Percentiles rank a stretch among this genome's conserved stretches.
phyloP scores from a whole-genome alignment of 768 basidiomycete species.

The Mycena pura region DNA sequence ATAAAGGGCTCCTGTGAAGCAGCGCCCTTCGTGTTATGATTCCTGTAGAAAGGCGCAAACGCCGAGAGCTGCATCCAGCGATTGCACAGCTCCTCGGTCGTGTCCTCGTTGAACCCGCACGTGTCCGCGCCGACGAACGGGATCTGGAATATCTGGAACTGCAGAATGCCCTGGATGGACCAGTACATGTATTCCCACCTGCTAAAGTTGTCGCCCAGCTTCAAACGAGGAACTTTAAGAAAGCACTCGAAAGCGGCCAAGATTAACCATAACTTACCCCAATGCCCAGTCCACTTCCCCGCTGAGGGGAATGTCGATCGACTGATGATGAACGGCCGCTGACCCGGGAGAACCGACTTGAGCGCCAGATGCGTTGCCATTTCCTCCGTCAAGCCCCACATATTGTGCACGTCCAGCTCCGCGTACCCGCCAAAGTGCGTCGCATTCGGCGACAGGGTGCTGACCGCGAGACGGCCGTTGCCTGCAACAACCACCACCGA shows the following conservation, averaged over 20 bases:
- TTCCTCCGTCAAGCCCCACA: conserved; percentile 77
- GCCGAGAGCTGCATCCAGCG: conserved; percentile 87
- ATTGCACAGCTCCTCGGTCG: conserved; percentile 81
- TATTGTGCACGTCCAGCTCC: conserved; percentile 75
- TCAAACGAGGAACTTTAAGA: conserved; percentile 1
- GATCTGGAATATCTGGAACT: conserved; percentile 85
- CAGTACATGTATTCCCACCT: conserved; percentile 75
- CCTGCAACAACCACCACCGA: conserved; percentile 40
- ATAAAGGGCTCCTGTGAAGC: conserved; percentile 79
- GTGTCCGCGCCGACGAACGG: conserved; percentile 90
- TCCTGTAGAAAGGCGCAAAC: conserved; percentile 82
- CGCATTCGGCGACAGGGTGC: conserved; percentile 73
- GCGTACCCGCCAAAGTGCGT: conserved; percentile 67
- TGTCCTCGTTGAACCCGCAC: conserved; percentile 72
- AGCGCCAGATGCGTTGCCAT: conserved; percentile 68
- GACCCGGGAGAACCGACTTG: conserved; percentile 56
- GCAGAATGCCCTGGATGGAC: conserved; percentile 78
- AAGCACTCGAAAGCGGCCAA: conserved; percentile 7
- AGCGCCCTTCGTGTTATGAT: conserved; percentile 74
- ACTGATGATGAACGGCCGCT: conserved; percentile 74
- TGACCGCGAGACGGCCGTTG: conserved; percentile 53
- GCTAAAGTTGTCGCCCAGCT: conserved; percentile 77
- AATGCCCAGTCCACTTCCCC: conserved; percentile 76
- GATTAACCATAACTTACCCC: conserved; percentile 39
- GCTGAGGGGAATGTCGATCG: conserved; percentile 74